phyloP scores from a whole-genome alignment of 257 asterid species.

The Plectranthus barbatus region DNA sequence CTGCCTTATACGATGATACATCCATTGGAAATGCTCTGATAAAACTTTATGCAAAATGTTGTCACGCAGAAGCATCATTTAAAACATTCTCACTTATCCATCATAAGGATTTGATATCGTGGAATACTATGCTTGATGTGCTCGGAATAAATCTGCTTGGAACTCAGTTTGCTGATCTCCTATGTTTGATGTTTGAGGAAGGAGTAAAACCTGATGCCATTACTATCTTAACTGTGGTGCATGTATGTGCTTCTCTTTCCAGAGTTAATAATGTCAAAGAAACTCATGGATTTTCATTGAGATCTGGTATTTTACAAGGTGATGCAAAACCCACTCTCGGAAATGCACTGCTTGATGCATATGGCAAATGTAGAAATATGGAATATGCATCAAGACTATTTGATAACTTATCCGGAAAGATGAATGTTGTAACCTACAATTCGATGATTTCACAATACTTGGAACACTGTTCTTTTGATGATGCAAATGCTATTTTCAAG shows the following conservation, averaged over 20 bases:
- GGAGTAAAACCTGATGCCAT: conserved; percentile 58
- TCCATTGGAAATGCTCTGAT: conserved; percentile 61
- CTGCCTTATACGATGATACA: conserved; percentile 32
- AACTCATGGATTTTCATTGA: conserved; percentile 62
- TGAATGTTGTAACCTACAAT: conserved; percentile 53
- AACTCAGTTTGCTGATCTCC: conserved; percentile 35
- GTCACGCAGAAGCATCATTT: conserved; percentile 39
- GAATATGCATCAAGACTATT: conserved; percentile 45
- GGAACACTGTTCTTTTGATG: conserved; percentile 30
- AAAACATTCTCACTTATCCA: conserved; percentile 34
- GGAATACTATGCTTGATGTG: conserved; percentile 78
- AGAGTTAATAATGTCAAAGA: conserved; percentile 47
- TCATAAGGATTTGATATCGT: conserved; percentile 59
- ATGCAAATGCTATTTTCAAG: conserved; percentile 40
- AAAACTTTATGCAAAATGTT: conserved; percentile 61
- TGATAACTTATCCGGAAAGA: conserved; percentile 38
- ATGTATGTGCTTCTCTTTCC: conserved; percentile 29
- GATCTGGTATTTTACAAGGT: conserved; percentile 28
- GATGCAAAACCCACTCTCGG: conserved; percentile 46
- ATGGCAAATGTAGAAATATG: conserved; percentile 61
- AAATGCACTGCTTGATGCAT: conserved; percentile 71
- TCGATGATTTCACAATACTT: conserved; percentile 59
- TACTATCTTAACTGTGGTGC: conserved; percentile 48
- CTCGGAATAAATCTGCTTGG: conserved; percentile 39
- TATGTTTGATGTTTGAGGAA: conserved; percentile 36